Evolutionary conservation across 139 green algal species (phyloP), one percentile per base, ranked within the genome.

Genomic region (Ulvella scutata): DNA sequence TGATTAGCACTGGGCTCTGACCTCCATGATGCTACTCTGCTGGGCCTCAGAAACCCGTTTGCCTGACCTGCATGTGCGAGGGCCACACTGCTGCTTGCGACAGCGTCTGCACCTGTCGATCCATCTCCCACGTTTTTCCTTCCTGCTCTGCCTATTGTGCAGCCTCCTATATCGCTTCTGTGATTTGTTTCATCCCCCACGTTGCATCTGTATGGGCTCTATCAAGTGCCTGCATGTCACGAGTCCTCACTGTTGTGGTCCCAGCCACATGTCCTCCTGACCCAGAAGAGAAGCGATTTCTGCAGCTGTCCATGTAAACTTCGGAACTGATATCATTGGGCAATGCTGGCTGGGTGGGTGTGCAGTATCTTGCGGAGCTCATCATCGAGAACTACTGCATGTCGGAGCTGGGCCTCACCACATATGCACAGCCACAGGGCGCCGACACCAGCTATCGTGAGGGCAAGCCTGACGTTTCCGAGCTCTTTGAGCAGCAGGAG

Each of bases 321-420:
- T 17, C 40, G 17, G 40, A 2, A 59, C 40, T 59, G 40, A 13
- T 17, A 59, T 17, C 40, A 17, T 59, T 13, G 13, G 40, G 13
- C 40, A 59, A 59, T 17, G 40, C 40, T 26, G 40, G 13, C 40
- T 13, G 51, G 31, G 51, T 67, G 51, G 40, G 40, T 59, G 0
- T 67, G 51, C 51, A 67, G 51, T 67, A 67, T 29, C 51, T 67
- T n/a, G 51, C 51, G 33, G 51, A 67, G 51, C 10, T 67, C 10
- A 67, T 67, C n/a, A 67, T 67, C 17, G n/a, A 67, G 51, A 67
- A 67, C 1, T 67, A 67, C 51, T 67, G 51, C 51, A 67, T 67
- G 51, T 67, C 51, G 33, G 51, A 67, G n/a, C 51, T 67, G 51
- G 51, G 51, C 17, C n/a, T 67, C n/a, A 67, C 51, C n/a, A 67